Conservation (phyloP, 129 eudicot genomes). For the Daucus carota region DH1_v3.0 NC_030385.2:37523001-37523500, state of each 20-base stretch:
- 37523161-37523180: slow-evolving; percentile 32
- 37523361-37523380: not conserved
- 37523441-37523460: too few species aligned
- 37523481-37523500: too few species aligned
- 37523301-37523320: not conserved
- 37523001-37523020: slow-evolving; percentile 8
- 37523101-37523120: slow-evolving; percentile 18
- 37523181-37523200: slow-evolving; percentile 27
- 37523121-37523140: slow-evolving; percentile 53
- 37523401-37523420: not conserved
- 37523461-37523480: too few species aligned
- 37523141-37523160: slow-evolving; percentile 56
- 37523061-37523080: not conserved
- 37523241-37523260: not conserved
- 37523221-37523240: slow-evolving; percentile 7
- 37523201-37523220: slow-evolving; percentile 19
- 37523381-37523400: not conserved
- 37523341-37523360: not conserved
- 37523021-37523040: slow-evolving; percentile 22
- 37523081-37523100: slow-evolving; percentile 5
- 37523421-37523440: not conserved
- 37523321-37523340: not conserved
- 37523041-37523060: slow-evolving; percentile 17
- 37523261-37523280: slow-evolving; percentile 10
- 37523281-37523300: not conserved